Evolutionary conservation across 306 rosid genomes (phyloP).

Genomic region (Inga oerstediana): DNA sequence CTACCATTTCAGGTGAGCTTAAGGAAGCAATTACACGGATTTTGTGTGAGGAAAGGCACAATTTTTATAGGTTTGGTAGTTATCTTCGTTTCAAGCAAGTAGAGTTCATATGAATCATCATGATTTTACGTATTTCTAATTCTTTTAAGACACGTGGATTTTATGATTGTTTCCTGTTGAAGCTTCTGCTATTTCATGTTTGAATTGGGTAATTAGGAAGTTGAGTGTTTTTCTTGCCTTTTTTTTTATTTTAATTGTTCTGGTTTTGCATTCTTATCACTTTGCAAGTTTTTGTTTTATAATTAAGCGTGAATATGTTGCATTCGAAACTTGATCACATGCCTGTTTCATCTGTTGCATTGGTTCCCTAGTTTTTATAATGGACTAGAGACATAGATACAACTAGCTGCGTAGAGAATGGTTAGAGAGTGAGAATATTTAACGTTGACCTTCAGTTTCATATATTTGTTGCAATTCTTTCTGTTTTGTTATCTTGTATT

Average conservation of each 20-base stretch:
- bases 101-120: neutral
- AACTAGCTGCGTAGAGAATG: neutral
- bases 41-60: neutral
- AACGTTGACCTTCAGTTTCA: neutral
- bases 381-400: neutral
- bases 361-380: neutral
- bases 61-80: neutral
- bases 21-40: neutral
- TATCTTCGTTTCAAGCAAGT: neutral
- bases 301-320: too few species aligned
- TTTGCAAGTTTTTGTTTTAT: neutral
- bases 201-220: neutral
- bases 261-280: neutral
- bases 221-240: neutral
- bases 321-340: neutral
- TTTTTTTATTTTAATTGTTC: neutral
- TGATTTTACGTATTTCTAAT: neutral
- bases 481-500: neutral
- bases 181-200: neutral
- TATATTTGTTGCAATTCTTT: neutral
- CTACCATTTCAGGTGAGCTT: slow-evolving; percentile 78
- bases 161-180: neutral
- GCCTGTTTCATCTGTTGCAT: neutral
- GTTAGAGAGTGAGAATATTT: neutral
- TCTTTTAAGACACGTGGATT: neutral